Evolutionary conservation across 1,139 yeast species (phyloP), one percentile per base, ranked within the genome.

Genomic region (Geotrichum carabidarum): DNA sequence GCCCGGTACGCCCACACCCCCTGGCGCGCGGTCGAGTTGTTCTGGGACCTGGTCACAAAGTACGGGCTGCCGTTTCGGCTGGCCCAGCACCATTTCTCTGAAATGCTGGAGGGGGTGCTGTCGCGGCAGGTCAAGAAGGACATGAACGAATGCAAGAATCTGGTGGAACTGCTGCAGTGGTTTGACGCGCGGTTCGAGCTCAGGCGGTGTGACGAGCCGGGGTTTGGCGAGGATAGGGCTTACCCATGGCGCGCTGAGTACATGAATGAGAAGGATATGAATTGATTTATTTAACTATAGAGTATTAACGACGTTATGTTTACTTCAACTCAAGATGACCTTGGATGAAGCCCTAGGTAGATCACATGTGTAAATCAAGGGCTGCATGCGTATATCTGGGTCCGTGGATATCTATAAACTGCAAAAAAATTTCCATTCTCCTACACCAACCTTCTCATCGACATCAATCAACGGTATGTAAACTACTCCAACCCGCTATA

Each of bases 1-100:
- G 5, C 5, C 2, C 47, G 51, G 0, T 79, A 71, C 65, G 71
- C 74, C 0, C 74, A 72, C 51, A 84, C 96, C 2, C 97, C 98
- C 1, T 93, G 98, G 98, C 78, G 83, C 7, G 93, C 95, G 5
- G 74, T 93, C 7, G 99, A 94, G 68, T 74, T 77, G 58, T 87
- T 91, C 68, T 81, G 90, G 86, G 84, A 87, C 65, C 80, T 83
- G 61, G 81, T 88, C 9, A 79, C 89, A 9, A 80, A 84, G 27
- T 89, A 84, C 65, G 96, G 96, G 0, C 74, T 91, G 54, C 97
- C 95, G 1, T 90, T 81, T 67, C 81, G 91, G 63, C 74, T 93
- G 35, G 76, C 83, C 1, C 96, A 90, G 68, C 97, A 91, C 66
- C 98, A 93, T 69, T 69, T 94, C 48, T 80, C 87, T 3, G 88